Conservation (phyloP, 2,329 filamentous ascomycete species). For the Didymella exigua region DNA sequence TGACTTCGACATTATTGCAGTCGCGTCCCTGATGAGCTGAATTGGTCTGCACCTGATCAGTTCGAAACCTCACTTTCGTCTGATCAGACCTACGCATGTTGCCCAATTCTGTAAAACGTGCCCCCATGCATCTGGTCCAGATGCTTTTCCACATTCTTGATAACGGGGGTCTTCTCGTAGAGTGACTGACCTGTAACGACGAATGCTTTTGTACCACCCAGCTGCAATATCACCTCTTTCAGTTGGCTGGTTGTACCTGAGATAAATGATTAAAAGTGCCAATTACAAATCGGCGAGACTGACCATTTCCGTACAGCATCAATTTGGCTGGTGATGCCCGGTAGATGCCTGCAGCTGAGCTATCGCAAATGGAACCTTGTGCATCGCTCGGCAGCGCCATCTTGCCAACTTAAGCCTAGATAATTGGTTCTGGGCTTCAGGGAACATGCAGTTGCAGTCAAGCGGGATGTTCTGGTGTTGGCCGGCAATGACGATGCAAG, state of each 20-base stretch:
- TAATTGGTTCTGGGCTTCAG: background rate
- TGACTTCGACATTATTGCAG: slow-evolving; percentile 44
- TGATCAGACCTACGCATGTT: slow-evolving; percentile 57
- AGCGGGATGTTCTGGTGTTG: background rate
- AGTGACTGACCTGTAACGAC: slow-evolving; percentile 62
- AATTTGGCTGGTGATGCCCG: slow-evolving; percentile 46
- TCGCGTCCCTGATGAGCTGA: slow-evolving; percentile 44
- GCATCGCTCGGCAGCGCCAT: slow-evolving; percentile 45
- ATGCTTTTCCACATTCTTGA: slow-evolving; percentile 58
- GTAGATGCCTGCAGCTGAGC: slow-evolving; percentile 41
- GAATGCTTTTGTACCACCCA: slow-evolving; percentile 57
- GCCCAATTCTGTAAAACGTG: slow-evolving; percentile 61
- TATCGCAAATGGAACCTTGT: slow-evolving; percentile 33
- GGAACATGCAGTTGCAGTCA: background rate
- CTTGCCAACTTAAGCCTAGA: background rate
- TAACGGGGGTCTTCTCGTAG: slow-evolving; percentile 59
- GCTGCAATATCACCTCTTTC: slow-evolving; percentile 38
- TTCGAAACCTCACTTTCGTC: slow-evolving; percentile 21
- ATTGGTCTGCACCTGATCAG: slow-evolving; percentile 39
- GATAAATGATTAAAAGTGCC: slow-evolving; percentile 3
- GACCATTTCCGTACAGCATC: slow-evolving; percentile 47
- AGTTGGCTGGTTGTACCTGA: slow-evolving; percentile 44
- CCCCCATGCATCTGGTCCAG: slow-evolving; percentile 57
- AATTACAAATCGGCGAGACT: background rate
- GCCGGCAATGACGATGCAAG: background rate